Conservation (phyloP, 2,329 filamentous ascomycete species). For the Mollisiaceae sp. region DNA sequence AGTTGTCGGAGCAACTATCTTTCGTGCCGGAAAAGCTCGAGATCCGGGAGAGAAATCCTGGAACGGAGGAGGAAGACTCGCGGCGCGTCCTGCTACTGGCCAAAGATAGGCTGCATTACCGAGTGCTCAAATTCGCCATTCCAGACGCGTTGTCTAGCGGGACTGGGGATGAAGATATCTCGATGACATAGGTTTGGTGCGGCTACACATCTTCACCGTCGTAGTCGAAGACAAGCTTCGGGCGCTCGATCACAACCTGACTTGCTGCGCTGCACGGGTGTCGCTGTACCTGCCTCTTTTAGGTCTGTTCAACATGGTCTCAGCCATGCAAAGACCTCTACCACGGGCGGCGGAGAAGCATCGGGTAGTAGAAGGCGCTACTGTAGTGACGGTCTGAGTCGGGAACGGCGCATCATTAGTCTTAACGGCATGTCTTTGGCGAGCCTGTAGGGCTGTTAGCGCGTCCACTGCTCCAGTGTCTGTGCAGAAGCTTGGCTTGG, state of each 20-base stretch:
- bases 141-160: background rate
- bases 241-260: background rate
- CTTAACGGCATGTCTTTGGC: background rate
- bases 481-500: background rate
- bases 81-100: slow-evolving; percentile 37
- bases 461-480: background rate
- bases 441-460: background rate
- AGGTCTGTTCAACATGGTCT: background rate
- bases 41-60: slow-evolving; percentile 26
- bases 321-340: background rate
- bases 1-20: slow-evolving; percentile 23
- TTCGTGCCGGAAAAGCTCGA: slow-evolving; percentile 37
- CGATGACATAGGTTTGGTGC: slow-evolving; percentile 31
- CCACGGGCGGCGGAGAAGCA: background rate
- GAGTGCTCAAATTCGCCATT: slow-evolving; percentile 34
- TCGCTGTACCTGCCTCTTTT: slow-evolving; percentile 10
- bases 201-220: background rate
- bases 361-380: background rate
- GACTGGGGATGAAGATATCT: slow-evolving; percentile 30
- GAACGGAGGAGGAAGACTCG: slow-evolving; percentile 22
- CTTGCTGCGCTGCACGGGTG: background rate
- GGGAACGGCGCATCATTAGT: background rate
- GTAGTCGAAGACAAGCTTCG: background rate
- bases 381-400: background rate
- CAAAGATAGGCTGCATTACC: slow-evolving; percentile 38